A percentile compares a stretch with the other conserved stretches of the same genome.
Conservation (phyloP, 352 stramenopile species). For the Phytopythium boreale region DNA sequence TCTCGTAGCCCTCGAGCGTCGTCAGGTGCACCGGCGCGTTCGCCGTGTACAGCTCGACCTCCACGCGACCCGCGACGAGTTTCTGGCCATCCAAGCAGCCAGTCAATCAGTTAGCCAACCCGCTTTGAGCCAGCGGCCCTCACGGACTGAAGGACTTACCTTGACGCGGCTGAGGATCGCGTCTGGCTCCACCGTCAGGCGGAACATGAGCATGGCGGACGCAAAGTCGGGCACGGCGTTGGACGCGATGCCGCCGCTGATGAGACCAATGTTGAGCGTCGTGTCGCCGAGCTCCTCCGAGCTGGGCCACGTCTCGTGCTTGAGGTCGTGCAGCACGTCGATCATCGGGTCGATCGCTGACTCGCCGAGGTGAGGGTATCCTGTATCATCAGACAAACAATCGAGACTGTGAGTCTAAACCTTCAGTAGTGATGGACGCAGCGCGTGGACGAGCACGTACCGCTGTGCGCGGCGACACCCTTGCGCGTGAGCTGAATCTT, state of each 20-base stretch:
- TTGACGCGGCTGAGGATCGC: constrained; percentile 67
- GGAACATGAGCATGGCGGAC: constrained; percentile 89
- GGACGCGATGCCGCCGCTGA: constrained; percentile 75
- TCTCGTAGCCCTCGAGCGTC: constrained; percentile 83
- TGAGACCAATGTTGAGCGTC: constrained; percentile 82
- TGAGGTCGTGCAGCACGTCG: constrained; percentile 80
- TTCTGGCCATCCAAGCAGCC: constrained; percentile 17
- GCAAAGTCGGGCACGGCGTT: constrained; percentile 83
- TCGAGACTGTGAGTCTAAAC: neutral
- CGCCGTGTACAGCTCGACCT: constrained; percentile 80
- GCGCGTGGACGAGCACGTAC: constrained; percentile 13
- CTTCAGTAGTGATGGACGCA: constrained; percentile 2
- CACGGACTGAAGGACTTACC: constrained; percentile 12
- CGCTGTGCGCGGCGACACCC: constrained; percentile 77
- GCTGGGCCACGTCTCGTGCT: constrained; percentile 69
- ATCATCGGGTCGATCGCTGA: constrained; percentile 85
- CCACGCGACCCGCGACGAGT: constrained; percentile 56
- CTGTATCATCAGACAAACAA: constrained; percentile 14
- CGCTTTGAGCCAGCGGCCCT: neutral
- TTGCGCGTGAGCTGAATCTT: constrained; percentile 77
- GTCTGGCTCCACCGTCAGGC: constrained; percentile 69
- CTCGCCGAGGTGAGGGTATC: constrained; percentile 78
- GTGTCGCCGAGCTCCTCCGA: constrained; percentile 80
- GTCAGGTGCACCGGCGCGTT: constrained; percentile 79
- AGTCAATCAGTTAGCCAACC: neutral